Percentiles rank a stretch among this genome's conserved stretches.
These are phyloP conservation scores for Didymella segeticola DNA, from an alignment of 2,329 filamentous ascomycete genomes.

Conservation along the genomic window DNA sequence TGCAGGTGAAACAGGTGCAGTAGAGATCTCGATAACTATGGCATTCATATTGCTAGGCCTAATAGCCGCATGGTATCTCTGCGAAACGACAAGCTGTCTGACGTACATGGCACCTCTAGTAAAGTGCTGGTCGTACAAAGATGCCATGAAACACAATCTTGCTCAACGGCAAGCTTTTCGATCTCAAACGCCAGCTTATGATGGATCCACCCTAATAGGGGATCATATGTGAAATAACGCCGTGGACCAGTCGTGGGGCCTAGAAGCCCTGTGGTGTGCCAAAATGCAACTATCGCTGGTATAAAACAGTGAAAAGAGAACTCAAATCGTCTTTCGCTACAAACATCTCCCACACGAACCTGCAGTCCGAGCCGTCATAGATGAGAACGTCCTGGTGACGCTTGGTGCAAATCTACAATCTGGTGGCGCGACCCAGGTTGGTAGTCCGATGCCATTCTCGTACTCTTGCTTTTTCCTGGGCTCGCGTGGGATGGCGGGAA, in stretches of 20 bases:
- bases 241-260: constrained; percentile 32
- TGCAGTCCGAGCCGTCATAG: background rate
- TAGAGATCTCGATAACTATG: constrained; percentile 18
- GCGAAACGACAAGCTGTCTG: constrained; percentile 24
- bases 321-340: background rate
- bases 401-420: background rate
- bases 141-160: constrained; percentile 23
- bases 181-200: constrained; percentile 31
- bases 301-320: constrained; percentile 33
- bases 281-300: constrained; percentile 44
- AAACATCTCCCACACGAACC: background rate
- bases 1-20: background rate
- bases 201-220: constrained; percentile 28
- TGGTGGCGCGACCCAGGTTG: background rate
- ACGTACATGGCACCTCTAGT: constrained; percentile 35
- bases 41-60: constrained; percentile 31
- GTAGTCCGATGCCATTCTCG: background rate
- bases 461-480: background rate
- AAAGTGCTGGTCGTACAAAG: constrained; percentile 39
- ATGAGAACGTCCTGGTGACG: background rate
- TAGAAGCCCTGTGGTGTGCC: constrained; percentile 38
- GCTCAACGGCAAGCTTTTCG: constrained; percentile 20
- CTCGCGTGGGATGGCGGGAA: constrained; percentile 4
- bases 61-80: constrained; percentile 36
- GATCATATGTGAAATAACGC: constrained; percentile 35